These are phyloP conservation scores for Nissolia schottii DNA, from an alignment of 306 rosid genomes.

Conservation along the genomic window DNA sequence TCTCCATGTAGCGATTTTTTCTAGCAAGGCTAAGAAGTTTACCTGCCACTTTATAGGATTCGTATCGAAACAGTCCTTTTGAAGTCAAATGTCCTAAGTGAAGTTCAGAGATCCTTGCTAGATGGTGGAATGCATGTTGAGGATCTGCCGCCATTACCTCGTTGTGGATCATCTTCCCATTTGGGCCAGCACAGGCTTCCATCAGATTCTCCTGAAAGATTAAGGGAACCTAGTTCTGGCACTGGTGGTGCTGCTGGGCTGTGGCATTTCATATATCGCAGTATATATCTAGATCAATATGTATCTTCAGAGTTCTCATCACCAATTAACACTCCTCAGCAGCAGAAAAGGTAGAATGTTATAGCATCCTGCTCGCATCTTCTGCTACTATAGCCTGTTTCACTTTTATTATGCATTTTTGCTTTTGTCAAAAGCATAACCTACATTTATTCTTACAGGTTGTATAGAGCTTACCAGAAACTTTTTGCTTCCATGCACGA, in stretches of 20 bases:
- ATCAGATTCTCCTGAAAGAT: slow-evolving; percentile 65
- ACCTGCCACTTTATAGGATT: slow-evolving; percentile 55
- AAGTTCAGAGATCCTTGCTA: slow-evolving; percentile 81
- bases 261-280: slow-evolving; percentile 95
- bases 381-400: not conserved
- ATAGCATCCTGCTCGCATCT: not conserved
- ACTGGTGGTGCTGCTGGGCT: slow-evolving; percentile 81
- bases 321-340: slow-evolving; percentile 59
- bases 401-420: not conserved
- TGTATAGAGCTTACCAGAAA: slow-evolving; percentile 83
- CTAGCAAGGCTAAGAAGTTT: slow-evolving; percentile 22
- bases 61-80: slow-evolving; percentile 72
- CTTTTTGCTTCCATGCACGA: slow-evolving; percentile 87
- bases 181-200: slow-evolving; percentile 52
- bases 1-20: not conserved
- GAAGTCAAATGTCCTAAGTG: slow-evolving; percentile 83
- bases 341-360: slow-evolving; percentile 70
- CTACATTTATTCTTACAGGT: slow-evolving; percentile 43
- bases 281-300: slow-evolving; percentile 87
- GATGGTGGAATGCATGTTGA: slow-evolving; percentile 93
- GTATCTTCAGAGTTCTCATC: slow-evolving; percentile 88
- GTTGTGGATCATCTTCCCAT: slow-evolving; percentile 50
- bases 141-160: slow-evolving; percentile 70
- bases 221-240: slow-evolving; percentile 46
- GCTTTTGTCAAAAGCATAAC: slow-evolving; percentile 21